These are phyloP conservation scores for Chenopodium berlandieri DNA, from an alignment of 148 eudicot genomes.

Conservation along the genomic window DNA sequence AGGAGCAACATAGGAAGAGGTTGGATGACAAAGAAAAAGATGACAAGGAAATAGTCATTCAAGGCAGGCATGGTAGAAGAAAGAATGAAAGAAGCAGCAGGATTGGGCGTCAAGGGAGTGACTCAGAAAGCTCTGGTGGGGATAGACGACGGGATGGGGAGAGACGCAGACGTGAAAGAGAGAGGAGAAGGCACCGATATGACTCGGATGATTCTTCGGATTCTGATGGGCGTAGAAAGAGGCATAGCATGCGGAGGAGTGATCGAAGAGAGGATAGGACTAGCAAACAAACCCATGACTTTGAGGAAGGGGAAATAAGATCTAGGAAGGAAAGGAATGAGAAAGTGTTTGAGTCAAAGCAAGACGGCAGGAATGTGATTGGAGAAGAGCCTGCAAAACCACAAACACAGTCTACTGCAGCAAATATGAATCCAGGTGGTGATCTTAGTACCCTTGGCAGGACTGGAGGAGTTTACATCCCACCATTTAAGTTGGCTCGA, in stretches of 20 bases:
- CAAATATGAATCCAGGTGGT: slow-evolving; percentile 21
- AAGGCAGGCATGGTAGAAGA: background rate
- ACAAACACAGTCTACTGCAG: slow-evolving; percentile 18
- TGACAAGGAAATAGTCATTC: background rate
- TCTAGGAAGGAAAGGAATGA: slow-evolving; percentile 14
- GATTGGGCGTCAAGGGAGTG: background rate
- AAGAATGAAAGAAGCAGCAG: background rate
- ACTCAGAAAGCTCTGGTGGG: slow-evolving; percentile 14
- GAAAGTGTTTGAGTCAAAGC: background rate
- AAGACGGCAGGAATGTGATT: slow-evolving; percentile 9
- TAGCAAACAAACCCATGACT: slow-evolving; percentile 15
- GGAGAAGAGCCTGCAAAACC: slow-evolving; percentile 27
- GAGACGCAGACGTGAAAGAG: slow-evolving; percentile 8
- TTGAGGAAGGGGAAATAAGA: slow-evolving; percentile 8
- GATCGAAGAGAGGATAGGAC: slow-evolving; percentile 14
- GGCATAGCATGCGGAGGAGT: slow-evolving; percentile 3
- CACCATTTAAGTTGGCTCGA: slow-evolving; percentile 78
- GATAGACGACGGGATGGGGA: slow-evolving; percentile 8
- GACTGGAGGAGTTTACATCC: slow-evolving; percentile 86
- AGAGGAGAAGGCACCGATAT: slow-evolving; percentile 18
- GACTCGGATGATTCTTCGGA: slow-evolving; percentile 17
- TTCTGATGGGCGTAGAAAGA: slow-evolving; percentile 2
- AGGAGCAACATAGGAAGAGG: background rate
- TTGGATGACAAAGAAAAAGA: background rate
- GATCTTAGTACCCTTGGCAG: slow-evolving; percentile 46